These are phyloP conservation scores for Brettanomyces sp. DNA, from an alignment of 805 yeast genomes.

Conservation along the genomic window DNA sequence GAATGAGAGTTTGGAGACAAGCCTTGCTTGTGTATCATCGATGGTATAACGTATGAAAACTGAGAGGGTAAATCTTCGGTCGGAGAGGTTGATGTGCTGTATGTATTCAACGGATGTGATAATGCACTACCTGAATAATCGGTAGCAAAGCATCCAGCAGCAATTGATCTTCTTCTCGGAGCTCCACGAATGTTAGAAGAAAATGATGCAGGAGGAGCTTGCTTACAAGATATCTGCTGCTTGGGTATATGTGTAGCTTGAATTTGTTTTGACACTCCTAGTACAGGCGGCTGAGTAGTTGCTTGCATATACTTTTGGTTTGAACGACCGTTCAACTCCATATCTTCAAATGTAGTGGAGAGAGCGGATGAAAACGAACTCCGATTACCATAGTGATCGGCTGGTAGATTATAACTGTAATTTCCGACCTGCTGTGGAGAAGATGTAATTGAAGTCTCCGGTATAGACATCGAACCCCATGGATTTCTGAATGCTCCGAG, in stretches of 20 bases:
- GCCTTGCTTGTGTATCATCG: not conserved
- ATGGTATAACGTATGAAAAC: not conserved
- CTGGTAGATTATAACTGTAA: not conserved
- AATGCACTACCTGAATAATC: not conserved
- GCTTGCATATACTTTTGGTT: not conserved
- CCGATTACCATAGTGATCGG: conserved; percentile 4
- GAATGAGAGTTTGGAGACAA: not conserved
- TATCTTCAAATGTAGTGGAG: conserved; percentile 21
- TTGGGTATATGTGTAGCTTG: conserved; percentile 20
- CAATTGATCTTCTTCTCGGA: conserved; percentile 24
- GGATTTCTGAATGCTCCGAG: too few species aligned
- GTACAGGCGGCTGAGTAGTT: not conserved
- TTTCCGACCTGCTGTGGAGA: too few species aligned
- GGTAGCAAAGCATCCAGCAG: conserved; percentile 4
- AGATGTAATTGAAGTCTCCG: too few species aligned
- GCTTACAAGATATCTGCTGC: conserved; percentile 23
- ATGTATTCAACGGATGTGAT: not conserved
- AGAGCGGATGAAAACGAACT: conserved; percentile 12
- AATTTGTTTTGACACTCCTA: conserved; percentile 5
- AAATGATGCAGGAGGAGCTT: conserved; percentile 17
- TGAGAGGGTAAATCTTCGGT: not conserved
- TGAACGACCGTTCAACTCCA: not conserved
- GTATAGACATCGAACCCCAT: too few species aligned
- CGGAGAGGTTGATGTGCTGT: not conserved
- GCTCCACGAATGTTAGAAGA: conserved; percentile 8